Evolutionary conservation across 176 grass and related monocot species (phyloP), one percentile per base, ranked within the genome.

Genomic region (Oryza punctata): DNA sequence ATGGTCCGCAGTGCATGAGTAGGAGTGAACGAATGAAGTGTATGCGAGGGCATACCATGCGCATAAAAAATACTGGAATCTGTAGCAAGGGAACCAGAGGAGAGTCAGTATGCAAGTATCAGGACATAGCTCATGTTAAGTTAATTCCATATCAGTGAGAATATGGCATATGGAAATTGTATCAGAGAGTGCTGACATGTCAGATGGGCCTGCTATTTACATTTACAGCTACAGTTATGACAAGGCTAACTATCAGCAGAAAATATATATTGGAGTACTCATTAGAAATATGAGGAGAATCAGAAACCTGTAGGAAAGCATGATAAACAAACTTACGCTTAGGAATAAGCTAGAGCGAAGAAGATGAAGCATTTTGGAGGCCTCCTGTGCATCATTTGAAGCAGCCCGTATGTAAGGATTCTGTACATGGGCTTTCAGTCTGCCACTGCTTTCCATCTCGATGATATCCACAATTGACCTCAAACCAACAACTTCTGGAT

Each of bases 11-110:
- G 57, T 90, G 91, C 89, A 87, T 86, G 63, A 90, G 81, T 30
- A 99, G 77, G 87, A 94, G 83, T 86, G 96, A 93, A 69, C 67
- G 88, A 5, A 96, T 7, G 10, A 87, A 83, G 73, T 79, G 85
- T 85, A 99, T 90, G 81, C 11, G 85, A 29, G 96, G 96, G 63
- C 93, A 93, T 49, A 92, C 83, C 83, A 94, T 96, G 80, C 89
- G 85, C 75, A 99, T 94, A 76, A 99, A 90, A 89, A 96, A 99
- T 59, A 99, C 93, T 63, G 93, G 96, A 74, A 96, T 87, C 96
- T 99, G 89, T 54, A 83, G 76, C 84, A 75, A 70, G 44, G 41
- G 88, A 82, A 85, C 30, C 50, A 90, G n/a, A 32, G 44, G 65
- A 72, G 59, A 71, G 81, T 90, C 75, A 91, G 40, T 73, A 78